These are phyloP conservation scores for Hypoxylon intermedium DNA, from an alignment of 495 filamentous ascomycete species.

Conservation along the genomic window DNA sequence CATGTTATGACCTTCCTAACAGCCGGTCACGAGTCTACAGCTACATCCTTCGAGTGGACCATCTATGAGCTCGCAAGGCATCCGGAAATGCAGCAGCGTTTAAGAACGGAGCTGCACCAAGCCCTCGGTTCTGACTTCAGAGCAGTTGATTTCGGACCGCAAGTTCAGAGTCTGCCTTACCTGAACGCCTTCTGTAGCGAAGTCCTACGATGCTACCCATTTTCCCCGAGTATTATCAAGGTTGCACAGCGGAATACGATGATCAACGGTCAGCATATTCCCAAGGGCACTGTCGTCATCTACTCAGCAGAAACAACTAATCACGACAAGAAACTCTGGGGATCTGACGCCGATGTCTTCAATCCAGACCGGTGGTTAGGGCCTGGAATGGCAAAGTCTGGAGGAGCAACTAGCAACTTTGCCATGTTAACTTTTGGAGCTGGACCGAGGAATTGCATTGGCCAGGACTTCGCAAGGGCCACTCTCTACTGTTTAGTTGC, in stretches of 20 bases:
- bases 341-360: conserved; percentile 29
- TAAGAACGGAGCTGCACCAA: background rate
- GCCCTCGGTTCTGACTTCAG: background rate
- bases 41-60: background rate
- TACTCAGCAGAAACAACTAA: background rate
- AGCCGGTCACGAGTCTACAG: background rate
- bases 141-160: background rate
- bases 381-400: background rate
- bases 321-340: background rate
- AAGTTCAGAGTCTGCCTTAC: background rate
- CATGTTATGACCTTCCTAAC: background rate
- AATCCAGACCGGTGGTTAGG: background rate
- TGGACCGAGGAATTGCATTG: background rate
- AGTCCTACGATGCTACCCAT: background rate
- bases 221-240: background rate
- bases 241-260: background rate
- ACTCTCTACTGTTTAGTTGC: background rate
- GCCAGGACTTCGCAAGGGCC: background rate
- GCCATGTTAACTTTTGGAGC: background rate
- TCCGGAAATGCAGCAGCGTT: background rate
- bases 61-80: background rate
- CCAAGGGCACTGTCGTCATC: background rate
- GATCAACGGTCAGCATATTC: background rate
- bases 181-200: background rate
- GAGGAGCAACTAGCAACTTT: background rate